Percentiles rank a stretch among this genome's conserved stretches.
phyloP scores from a whole-genome alignment of 2,329 filamentous ascomycete species.

The Cladosporium colombiae region DNA sequence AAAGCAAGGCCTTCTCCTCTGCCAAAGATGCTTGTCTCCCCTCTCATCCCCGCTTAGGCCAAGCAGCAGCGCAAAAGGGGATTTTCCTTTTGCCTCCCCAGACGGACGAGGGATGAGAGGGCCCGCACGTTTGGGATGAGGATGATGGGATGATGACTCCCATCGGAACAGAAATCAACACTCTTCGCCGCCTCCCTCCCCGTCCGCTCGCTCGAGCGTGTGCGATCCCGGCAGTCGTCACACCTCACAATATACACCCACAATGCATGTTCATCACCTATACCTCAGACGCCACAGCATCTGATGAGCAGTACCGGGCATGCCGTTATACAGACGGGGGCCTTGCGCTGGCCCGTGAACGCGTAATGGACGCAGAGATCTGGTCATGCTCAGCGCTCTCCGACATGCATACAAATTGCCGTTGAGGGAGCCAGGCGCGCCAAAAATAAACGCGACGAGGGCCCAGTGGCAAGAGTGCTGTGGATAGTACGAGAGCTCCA shows the following conservation, averaged over 20 bases:
- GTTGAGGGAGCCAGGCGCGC: conserved; percentile 16
- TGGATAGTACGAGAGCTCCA: background rate
- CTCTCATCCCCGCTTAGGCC: conserved; percentile 12
- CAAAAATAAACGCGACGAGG: conserved; percentile 17
- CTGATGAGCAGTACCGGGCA: background rate
- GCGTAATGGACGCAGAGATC: conserved; percentile 16
- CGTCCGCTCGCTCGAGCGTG: background rate
- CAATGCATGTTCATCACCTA: background rate
- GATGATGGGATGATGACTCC: background rate
- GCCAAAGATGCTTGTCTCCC: background rate
- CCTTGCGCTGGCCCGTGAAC: conserved; percentile 15
- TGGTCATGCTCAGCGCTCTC: conserved; percentile 14
- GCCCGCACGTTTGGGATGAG: background rate
- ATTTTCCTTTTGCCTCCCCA: conserved; percentile 1
- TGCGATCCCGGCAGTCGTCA: background rate
- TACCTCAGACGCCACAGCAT: background rate
- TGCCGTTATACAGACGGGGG: conserved; percentile 4
- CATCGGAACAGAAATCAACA: background rate
- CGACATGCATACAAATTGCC: conserved; percentile 11
- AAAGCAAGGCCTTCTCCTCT: background rate
- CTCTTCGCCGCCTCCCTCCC: background rate
- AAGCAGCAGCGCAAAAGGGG: conserved; percentile 2
- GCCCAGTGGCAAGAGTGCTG: conserved; percentile 7
- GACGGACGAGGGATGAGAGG: background rate
- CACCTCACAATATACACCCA: background rate